These are phyloP conservation scores for Arabidopsis hybrid DNA, from an alignment of 441 rosid genomes.

Conservation along the genomic window DNA sequence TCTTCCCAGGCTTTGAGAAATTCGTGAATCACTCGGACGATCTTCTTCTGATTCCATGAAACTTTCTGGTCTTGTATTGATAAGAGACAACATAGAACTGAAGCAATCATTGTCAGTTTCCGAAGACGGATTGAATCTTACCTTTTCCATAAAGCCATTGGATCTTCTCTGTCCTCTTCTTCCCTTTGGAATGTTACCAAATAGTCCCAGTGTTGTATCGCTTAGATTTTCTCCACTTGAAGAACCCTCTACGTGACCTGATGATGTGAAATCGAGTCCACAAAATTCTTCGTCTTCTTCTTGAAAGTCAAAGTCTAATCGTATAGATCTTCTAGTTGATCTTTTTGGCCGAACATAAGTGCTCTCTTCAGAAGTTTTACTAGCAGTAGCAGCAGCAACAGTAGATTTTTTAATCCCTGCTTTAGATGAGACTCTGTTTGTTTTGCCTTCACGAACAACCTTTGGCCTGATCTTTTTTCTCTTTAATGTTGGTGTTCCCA, in stretches of 20 bases:
- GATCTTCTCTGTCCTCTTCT: slow-evolving; percentile 46
- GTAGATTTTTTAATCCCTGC: slow-evolving; percentile 50
- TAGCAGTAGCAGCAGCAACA: slow-evolving; percentile 39
- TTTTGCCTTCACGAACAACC: slow-evolving; percentile 68
- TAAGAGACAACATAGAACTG: slow-evolving; percentile 35
- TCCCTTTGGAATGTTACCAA: slow-evolving; percentile 12
- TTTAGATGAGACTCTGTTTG: slow-evolving; percentile 45
- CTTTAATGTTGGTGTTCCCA: slow-evolving; percentile 49
- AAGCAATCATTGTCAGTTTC: slow-evolving; percentile 25
- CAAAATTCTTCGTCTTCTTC: slow-evolving; percentile 8
- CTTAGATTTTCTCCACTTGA: background rate
- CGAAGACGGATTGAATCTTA: slow-evolving; percentile 41
- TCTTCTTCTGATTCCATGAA: slow-evolving; percentile 41
- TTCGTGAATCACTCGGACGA: slow-evolving; percentile 37
- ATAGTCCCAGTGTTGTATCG: background rate
- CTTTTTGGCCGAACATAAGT: slow-evolving; percentile 45
- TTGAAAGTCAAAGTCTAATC: slow-evolving; percentile 41
- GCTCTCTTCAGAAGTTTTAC: slow-evolving; percentile 42
- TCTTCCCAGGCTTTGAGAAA: slow-evolving; percentile 40
- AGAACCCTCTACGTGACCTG: background rate
- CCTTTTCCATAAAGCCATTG: slow-evolving; percentile 39
- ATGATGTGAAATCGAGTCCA: slow-evolving; percentile 12
- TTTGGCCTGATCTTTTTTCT: slow-evolving; percentile 81
- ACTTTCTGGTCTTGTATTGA: slow-evolving; percentile 33
- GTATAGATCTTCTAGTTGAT: slow-evolving; percentile 51